Evolutionary conservation across 2,329 filamentous ascomycete species (phyloP), one percentile per base, ranked within the genome.

Genomic region (Hirsutella rhossiliensis): DNA sequence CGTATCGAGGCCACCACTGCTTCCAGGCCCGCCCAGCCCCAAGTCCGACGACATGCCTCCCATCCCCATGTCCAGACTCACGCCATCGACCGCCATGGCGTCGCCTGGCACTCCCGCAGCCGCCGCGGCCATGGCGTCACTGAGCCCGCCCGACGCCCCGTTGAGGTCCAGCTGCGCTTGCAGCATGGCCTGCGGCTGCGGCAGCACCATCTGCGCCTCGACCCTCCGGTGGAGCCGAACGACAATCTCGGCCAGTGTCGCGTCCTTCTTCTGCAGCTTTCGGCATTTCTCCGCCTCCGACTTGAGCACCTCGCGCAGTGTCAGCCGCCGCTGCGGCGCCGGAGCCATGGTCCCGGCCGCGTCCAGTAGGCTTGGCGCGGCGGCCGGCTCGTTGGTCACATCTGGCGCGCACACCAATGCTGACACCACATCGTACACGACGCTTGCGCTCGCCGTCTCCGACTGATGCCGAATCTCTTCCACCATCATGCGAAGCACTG

Each of bases 371-470:
- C 47, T 49, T 15, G 58, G 52, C 8, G 54, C 47, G 0, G 61
- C 56, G 5, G 61, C 62, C 5, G 58, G 57, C 46, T 69, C 61
- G 51, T 69, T 73, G 31, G 63, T 69, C 1, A 67, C 67, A 52
- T 80, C 72, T 0, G 83, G 82, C 1, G 82, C 78, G 54, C 83
- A 86, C 11, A 89, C 69, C 8, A 89, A 65, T 1, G 81, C 76
- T 3, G 75, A 76, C 3, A 76, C 82, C 11, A 88, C 71, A 52
- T 89, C 85, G 44, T 87, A 75, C 0, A 76, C 78, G 5, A 80
- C 65, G 44, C 73, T 71, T 2, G 73, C 76, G 49, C 75, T 77
- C 5, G 76, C 75, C 0, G 68, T 60, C 28, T 79, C 75, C 0
- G 75, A 76, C 48, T 83, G 77, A 17, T 73, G 62, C 51, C 75